Base-by-base conservation (phyloP, 495 filamentous ascomycete species). In the Acidomyces sp. region DNA sequence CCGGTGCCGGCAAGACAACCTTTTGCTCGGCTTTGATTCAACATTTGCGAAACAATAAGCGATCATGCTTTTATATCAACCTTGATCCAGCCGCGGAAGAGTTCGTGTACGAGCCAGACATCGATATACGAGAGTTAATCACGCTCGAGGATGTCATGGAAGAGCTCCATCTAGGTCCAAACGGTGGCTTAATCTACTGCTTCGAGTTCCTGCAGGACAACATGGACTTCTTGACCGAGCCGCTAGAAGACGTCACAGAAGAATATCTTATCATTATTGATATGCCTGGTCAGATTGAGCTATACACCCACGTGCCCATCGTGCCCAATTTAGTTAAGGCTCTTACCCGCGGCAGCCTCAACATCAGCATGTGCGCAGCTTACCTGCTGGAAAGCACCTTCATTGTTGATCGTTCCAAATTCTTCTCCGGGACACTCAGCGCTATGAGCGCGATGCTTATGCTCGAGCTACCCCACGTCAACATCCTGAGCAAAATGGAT, bases 401-500 rank as follows among this genome's bases (percentile, higher is more conserved):
- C 54, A 77, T 97, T 46, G 72, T 93, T 19, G 90, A 97, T 62
- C 77, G 83, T 46, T 80, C 90, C 51, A 97, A 97, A 57, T 97
- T 86, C 70, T 96, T 97, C 56, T 80, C 90, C 1, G 90, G 90
- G 11, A 92, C 90, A 1, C 63, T 97, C 43, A 87, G 80, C 53
- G 90, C 90, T 33, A 95, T 97, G 88, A 90, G 82, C 39, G 87
- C 90, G 24, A 97, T 97, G 90, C 73, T 95, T 47, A 86, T 95
- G 85, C 69, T 97, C 31, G 90, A 94, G 63, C 73, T 95, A 45
- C 90, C 90, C 2, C 90, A 97, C 54, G 66, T 97, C 53, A 95
- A 95, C 55, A 77, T 95, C 39, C 67, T 97, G 47, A 85, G 74
- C 46, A 97, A 97, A 68, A 94, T 97, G 87, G 90, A 95, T 56